Evolutionary conservation across 2,329 filamentous ascomycete genomes (phyloP), one percentile per base, ranked within the genome.

Genomic region (Nothophoma quercina): DNA sequence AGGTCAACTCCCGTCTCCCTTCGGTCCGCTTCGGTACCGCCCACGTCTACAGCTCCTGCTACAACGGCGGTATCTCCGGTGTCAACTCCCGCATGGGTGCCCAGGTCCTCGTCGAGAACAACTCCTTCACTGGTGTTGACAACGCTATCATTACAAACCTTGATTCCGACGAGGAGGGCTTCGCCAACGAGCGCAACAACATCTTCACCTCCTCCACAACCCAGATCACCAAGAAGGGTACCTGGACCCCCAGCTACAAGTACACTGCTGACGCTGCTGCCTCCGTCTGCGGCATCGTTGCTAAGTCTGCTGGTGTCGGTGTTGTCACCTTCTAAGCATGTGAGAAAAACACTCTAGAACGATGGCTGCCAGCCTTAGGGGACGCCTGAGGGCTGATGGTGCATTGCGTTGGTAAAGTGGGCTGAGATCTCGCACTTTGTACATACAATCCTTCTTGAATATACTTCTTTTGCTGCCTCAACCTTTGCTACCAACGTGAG

Each of bases 1-100:
- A 87, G 75, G 73, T 87, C 66, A 85, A 86, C 79, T 86, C 83
- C 10, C 86, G 87, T 51, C 77, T 77, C 0, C 86, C 87, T 7
- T 84, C 82, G 4, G 70, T 88, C 67, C 85, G 86, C 56, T 89
- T 89, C 75, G 87, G 86, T 22, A 87, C 83, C 38, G 85, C 75
- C 12, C 87, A 89, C 75, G 68, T 83, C 62, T 84, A 82, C 78
- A 85, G 81, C 78, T 78, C 67, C 53, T 80, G 72, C 68, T 74
- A 69, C 60, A 55, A 62, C 21, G 65, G 68, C 22, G 65, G 68
- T n/a, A 64, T 68, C 30, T 74, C 72, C n/a, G 75, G 72, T 30
- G 62, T 78, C 56, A 75, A 79, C 67, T 74, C 73, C 12, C 73
- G 77, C 44, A 75, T 74, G 70, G 75, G 75, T 26, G 77, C 76